These are phyloP conservation scores for Annulohypoxylon truncatum DNA, from an alignment of 2,329 filamentous ascomycete species.

Conservation along the genomic window DNA sequence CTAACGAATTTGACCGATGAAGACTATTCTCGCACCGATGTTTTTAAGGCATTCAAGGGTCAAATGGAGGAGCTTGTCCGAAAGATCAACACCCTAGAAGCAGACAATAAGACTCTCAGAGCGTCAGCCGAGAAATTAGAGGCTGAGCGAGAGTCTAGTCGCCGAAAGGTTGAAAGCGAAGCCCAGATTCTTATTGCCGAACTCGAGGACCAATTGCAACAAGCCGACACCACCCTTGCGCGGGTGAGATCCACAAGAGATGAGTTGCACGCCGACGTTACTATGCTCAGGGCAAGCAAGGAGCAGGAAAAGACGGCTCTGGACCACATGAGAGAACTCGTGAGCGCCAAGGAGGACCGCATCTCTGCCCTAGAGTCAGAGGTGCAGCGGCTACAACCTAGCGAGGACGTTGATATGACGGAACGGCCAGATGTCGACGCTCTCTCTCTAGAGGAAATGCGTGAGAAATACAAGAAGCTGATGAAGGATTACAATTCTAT, in stretches of 20 bases:
- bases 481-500: conserved; percentile 85
- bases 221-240: conserved; percentile 85
- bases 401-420: conserved; percentile 60
- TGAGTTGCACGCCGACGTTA: conserved; percentile 84
- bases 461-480: conserved; percentile 77
- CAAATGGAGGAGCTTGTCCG: conserved; percentile 95
- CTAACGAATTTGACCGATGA: conserved; percentile 85
- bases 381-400: conserved; percentile 73
- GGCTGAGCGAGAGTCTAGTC: conserved; percentile 84
- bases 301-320: conserved; percentile 78
- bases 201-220: conserved; percentile 82
- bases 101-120: conserved; percentile 83
- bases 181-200: conserved; percentile 78
- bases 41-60: conserved; percentile 90
- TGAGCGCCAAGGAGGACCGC: conserved; percentile 80
- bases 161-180: conserved; percentile 84
- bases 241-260: conserved; percentile 87
- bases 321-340: conserved; percentile 82
- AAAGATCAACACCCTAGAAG: conserved; percentile 90
- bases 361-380: conserved; percentile 87
- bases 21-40: conserved; percentile 90
- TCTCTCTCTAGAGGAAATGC: conserved; percentile 76
- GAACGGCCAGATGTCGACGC: conserved; percentile 64
- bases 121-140: conserved; percentile 88
- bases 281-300: conserved; percentile 80